Conservation (phyloP, 2,329 filamentous ascomycete genomes). For the Calcarisporium arbuscula region DNA sequence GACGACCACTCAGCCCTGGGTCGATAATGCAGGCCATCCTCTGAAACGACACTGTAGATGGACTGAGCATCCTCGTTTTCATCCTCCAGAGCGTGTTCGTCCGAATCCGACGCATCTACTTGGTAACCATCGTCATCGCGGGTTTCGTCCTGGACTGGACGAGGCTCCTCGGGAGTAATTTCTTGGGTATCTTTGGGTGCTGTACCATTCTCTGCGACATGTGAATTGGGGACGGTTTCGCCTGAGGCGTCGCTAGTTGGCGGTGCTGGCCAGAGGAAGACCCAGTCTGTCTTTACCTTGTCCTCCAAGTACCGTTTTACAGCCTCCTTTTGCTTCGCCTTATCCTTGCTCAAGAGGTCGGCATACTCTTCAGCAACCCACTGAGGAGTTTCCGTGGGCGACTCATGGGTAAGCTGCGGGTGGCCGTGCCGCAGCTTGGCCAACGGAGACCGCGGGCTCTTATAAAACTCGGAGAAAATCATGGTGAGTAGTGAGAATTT, state of each 20-base stretch:
- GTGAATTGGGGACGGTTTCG: neutral
- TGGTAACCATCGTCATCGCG: constrained; percentile 28
- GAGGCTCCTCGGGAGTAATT: no score
- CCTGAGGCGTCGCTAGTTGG: neutral
- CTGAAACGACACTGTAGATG: constrained; percentile 51
- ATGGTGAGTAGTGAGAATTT: no score
- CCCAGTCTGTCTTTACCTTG: constrained; percentile 54
- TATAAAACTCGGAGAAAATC: constrained; percentile 56
- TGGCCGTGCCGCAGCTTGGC: constrained; percentile 41
- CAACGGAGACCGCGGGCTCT: constrained; percentile 46
- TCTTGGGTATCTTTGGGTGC: neutral
- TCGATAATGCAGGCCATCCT: constrained; percentile 44
- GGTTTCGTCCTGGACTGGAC: constrained; percentile 24
- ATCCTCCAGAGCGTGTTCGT: constrained; percentile 29
- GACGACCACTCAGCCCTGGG: constrained; percentile 51
- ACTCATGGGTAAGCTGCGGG: constrained; percentile 21
- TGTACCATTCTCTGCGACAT: neutral
- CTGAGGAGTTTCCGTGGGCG: constrained; percentile 21
- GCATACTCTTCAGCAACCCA: constrained; percentile 48
- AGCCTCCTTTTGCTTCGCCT: constrained; percentile 56
- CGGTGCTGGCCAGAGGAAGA: constrained; percentile 47
- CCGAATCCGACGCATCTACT: constrained; percentile 5
- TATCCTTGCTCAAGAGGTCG: constrained; percentile 57
- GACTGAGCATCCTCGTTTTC: constrained; percentile 43
- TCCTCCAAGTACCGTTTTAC: constrained; percentile 48